Evolutionary conservation across 495 filamentous ascomycete genomes (phyloP), one percentile per base, ranked within the genome.

Genomic region (Jackrogersella minutella): DNA sequence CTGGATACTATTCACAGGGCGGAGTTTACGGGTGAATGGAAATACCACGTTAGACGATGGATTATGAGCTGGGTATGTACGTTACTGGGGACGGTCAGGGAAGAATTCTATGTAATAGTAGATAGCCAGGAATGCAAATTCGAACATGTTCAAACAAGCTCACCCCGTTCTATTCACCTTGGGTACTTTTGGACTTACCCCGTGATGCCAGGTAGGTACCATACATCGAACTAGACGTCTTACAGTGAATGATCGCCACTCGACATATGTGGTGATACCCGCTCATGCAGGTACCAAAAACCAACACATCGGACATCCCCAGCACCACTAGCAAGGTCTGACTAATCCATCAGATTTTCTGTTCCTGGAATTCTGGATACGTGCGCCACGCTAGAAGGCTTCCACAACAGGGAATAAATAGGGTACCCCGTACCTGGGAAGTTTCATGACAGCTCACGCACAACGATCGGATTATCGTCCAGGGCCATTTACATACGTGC

Each of bases 281-380:
- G 41, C 54, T 55, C 21, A 64, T 64, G 66, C 66, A 69, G 66
- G 66, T 64, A 64, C 66, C 55, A 40, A 44, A 49, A 40, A 6
- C 24, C 16, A 9, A 19, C 28, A 26, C 21, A 8, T 40, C 43
- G 41, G 64, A 59, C 39, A 55, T 59, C 22, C 46, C 58, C 46
- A 53, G 37, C 26, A 46, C n/a, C n/a, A n/a, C n/a, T n/a, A n/a
- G n/a, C n/a, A n/a, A n/a, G 17, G 28, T 62, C 59, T 68, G 66
- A 68, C 59, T 68, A 58, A 68, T 54, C 59, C 28, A 49, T 46
- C 5, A 59, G 22, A 55, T 36, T 51, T 33, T 16, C 2, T 8
- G 52, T 64, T 55, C 49, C 58, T 55, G 50, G 54, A 58, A 34
- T 37, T 14, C 13, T 53, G 33, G 16, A 46, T 1, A 46, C 21